Evolutionary conservation across 2,329 filamentous ascomycete genomes (phyloP), one percentile per base, ranked within the genome.

Genomic region (Ramularia endophylla): DNA sequence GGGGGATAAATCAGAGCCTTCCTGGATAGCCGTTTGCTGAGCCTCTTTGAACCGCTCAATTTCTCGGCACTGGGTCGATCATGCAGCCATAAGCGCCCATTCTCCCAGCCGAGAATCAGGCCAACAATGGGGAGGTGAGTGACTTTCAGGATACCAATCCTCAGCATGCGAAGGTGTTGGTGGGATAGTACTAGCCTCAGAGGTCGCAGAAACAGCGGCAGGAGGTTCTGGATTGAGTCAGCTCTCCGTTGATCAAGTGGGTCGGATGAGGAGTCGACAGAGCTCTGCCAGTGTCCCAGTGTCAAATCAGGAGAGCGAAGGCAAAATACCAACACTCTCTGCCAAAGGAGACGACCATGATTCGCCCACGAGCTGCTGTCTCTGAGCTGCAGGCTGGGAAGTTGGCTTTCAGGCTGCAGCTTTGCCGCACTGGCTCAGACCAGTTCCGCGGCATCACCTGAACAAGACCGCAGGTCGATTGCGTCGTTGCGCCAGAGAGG

Each of bases 171-270:
- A 52, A 89, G 74, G 44, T 74, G 68, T 47, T 81, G 75, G 2
- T 80, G 75, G 5, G 80, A 72, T 36, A 87, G 61, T 50, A 87
- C 71, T 32, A 89, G 70, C 43, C 84, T 75, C 44, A 87, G 70
- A 0, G 86, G 86, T 12, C 85, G 77, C 57, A 89, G 80, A 47
- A 82, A 65, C 41, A 89, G 71, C 6, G 85, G 81, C 32, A 90
- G 69, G 28, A 92, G 74, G 61, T 90, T 92, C 75, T 78, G 48
- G 28, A 43, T 38, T 22, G 33, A 41, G 44, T 49, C 44, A 50
- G 52, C 46, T 43, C 17, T 28, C 11, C 30, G 11, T 35, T 31
- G 41, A 28, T 25, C 22, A 25, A 11, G 22, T 25, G 11, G 22
- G 11, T 25, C 22, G 11, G 22, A 11, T 25, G 22, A 25, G 22